Conservation (phyloP, 1,139 yeast species). For the Debaryomyces robertsiae region DNA sequence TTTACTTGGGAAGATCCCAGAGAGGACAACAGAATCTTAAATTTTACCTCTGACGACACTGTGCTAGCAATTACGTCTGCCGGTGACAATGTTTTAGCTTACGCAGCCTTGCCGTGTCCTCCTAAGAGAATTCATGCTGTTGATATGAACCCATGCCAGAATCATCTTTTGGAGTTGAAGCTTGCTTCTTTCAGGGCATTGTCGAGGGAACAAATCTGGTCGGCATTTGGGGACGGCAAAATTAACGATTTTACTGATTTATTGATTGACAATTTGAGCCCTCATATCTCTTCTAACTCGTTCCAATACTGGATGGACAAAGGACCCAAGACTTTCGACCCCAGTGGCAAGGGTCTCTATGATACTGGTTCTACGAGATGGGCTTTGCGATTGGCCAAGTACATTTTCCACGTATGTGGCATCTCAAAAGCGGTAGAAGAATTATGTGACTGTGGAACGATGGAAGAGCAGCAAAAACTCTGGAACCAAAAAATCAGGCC, state of each 20-base stretch:
- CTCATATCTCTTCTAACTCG: constrained; percentile 76
- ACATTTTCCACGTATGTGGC: constrained; percentile 60
- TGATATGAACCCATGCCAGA: constrained; percentile 81
- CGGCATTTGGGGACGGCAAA: constrained; percentile 74
- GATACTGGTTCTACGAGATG: constrained; percentile 86
- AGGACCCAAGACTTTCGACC: constrained; percentile 58
- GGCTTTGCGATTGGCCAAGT: constrained; percentile 72
- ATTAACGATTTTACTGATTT: constrained; percentile 50
- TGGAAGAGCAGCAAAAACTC: constrained; percentile 61
- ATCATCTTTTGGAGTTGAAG: constrained; percentile 76
- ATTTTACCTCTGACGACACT: constrained; percentile 63
- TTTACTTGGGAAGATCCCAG: constrained; percentile 92
- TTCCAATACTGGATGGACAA: constrained; percentile 77
- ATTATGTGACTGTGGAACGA: constrained; percentile 58
- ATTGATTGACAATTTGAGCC: constrained; percentile 58
- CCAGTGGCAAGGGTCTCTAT: constrained; percentile 57
- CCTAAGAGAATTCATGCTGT: constrained; percentile 83
- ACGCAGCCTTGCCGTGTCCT: constrained; percentile 69
- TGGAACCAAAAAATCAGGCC: constrained; percentile 70
- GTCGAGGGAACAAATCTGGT: constrained; percentile 66
- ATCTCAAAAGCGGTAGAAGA: constrained; percentile 52
- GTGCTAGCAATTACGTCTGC: constrained; percentile 85
- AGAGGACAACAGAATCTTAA: constrained; percentile 70
- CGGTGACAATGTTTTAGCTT: constrained; percentile 76
- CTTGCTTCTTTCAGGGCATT: constrained; percentile 67